Conservation (phyloP, 371 early-diverging fungal species). For the Mucor saturninus region DNA sequence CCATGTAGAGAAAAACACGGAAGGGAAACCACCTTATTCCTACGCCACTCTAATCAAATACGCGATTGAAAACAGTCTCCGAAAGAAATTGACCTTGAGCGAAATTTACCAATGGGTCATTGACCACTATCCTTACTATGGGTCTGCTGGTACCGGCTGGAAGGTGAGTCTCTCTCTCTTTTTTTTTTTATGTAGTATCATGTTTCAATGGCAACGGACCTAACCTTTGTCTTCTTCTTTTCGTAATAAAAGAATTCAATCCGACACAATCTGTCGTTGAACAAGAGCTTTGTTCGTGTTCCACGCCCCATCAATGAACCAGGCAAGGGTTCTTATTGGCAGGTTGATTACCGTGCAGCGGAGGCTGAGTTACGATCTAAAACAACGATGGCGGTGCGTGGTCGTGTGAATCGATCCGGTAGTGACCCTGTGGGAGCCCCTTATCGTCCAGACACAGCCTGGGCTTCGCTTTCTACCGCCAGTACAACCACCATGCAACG, state of each 20-base stretch:
- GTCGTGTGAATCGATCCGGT: slow-evolving; percentile 26
- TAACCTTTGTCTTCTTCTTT: no score
- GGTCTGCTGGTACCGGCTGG: slow-evolving; percentile 80
- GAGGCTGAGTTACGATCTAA: slow-evolving; percentile 31
- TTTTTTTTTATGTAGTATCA: not conserved
- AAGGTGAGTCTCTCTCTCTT: slow-evolving; percentile 56
- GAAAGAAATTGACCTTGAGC: slow-evolving; percentile 77
- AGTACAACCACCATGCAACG: slow-evolving; percentile 6
- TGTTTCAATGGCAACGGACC: no score
- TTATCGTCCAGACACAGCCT: slow-evolving; percentile 20
- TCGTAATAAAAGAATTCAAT: slow-evolving; percentile 81
- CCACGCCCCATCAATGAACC: slow-evolving; percentile 88
- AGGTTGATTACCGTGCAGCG: slow-evolving; percentile 57
- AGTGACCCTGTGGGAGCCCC: slow-evolving; percentile 28
- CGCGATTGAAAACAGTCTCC: slow-evolving; percentile 77
- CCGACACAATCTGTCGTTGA: slow-evolving; percentile 96
- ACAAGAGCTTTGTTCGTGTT: slow-evolving; percentile 88
- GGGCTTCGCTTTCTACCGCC: not conserved
- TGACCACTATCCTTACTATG: slow-evolving; percentile 78
- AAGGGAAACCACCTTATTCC: slow-evolving; percentile 80
- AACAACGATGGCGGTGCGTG: slow-evolving; percentile 23
- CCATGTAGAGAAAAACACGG: slow-evolving; percentile 35
- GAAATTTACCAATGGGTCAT: slow-evolving; percentile 92
- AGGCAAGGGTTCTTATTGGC: slow-evolving; percentile 98
- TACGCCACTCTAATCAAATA: slow-evolving; percentile 89